Evolutionary conservation across 2,329 filamentous ascomycete genomes (phyloP), one percentile per base, ranked within the genome.

Genomic region (Bipolaris cookei): DNA sequence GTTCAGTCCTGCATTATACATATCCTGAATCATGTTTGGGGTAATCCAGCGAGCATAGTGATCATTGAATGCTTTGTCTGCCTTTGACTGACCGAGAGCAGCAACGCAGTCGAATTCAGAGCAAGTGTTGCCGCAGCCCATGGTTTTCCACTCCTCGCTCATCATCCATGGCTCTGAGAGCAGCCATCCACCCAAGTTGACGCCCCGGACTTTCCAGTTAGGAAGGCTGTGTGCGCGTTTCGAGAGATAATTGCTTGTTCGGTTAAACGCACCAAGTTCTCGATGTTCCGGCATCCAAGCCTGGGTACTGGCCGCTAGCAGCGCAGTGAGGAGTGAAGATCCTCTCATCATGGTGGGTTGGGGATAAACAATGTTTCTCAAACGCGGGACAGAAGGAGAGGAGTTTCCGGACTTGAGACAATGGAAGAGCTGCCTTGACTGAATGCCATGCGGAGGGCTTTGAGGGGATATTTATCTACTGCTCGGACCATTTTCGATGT

Each of bases 141-240:
- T 83, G 20, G 62, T 63, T 14, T 60, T 68, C 83, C 84, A 86
- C 50, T 78, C 77, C 14, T 68, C 64, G 18, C 64, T 63, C 50
- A 80, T 79, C 66, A 85, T 81, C 84, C 83, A 86, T n/a, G 82
- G 82, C 71, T 86, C 83, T 20, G 80, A 72, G 49, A 85, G 65
- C 62, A 85, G 83, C 35, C 80, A 76, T 1, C 79, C 78, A 6
- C 84, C 82, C 3, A 85, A 70, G 62, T 86, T 85, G 55, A 86
- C 83, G 30, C 84, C 84, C 4, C 83, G 81, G 48, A 86, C 81
- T 65, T 83, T 84, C 35, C 54, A 32, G 43, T 6, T 50, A 1
- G 64, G 59, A 13, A 64, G 55, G 13, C 21, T 16, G 16, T 37
- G 32, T 1, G 44, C 44, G 30, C 54, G 54, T 25, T 48, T 54